These are phyloP conservation scores for Saturnispora silvae DNA, from an alignment of 805 yeast genomes.

Conservation along the genomic window DNA sequence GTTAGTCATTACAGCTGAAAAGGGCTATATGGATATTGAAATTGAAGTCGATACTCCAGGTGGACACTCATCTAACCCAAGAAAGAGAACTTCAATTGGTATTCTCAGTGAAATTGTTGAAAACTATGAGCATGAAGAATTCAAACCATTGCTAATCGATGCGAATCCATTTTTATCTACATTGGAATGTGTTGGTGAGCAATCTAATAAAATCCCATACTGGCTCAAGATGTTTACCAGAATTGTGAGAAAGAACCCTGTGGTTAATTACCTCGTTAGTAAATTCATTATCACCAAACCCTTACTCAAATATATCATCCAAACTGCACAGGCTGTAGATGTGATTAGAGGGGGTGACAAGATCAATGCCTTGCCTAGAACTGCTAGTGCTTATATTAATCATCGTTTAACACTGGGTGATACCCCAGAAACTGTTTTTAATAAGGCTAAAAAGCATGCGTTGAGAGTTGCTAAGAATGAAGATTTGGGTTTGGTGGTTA, in stretches of 20 bases:
- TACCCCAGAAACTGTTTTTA: conserved; percentile 33
- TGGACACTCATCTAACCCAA: conserved; percentile 51
- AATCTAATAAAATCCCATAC: conserved; percentile 20
- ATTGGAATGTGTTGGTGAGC: conserved; percentile 54
- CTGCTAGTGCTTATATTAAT: conserved; percentile 41
- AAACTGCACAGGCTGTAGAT: conserved; percentile 61
- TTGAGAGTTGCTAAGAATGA: conserved; percentile 25
- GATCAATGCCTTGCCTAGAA: conserved; percentile 67
- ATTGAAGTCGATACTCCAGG: conserved; percentile 49
- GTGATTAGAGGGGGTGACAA: conserved; percentile 63
- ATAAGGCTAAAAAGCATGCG: conserved; percentile 28
- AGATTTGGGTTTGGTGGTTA: conserved; percentile 30
- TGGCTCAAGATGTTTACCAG: conserved; percentile 12
- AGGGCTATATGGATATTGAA: conserved; percentile 30
- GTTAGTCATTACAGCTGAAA: conserved; percentile 37
- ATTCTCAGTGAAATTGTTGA: conserved; percentile 48
- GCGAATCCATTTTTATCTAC: conserved; percentile 50
- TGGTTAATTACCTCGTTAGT: conserved; percentile 26
- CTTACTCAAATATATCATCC: conserved; percentile 32
- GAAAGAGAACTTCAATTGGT: conserved; percentile 70
- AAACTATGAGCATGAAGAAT: conserved; percentile 47
- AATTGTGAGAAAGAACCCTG: conserved; percentile 29
- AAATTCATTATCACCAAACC: conserved; percentile 24
- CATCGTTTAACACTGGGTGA: conserved; percentile 38
- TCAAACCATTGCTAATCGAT: conserved; percentile 33